A percentile compares a stretch with the other conserved stretches of the same genome.
Conservation (phyloP, 2,329 filamentous ascomycete species). For the Bipolaris victoriae region DNA sequence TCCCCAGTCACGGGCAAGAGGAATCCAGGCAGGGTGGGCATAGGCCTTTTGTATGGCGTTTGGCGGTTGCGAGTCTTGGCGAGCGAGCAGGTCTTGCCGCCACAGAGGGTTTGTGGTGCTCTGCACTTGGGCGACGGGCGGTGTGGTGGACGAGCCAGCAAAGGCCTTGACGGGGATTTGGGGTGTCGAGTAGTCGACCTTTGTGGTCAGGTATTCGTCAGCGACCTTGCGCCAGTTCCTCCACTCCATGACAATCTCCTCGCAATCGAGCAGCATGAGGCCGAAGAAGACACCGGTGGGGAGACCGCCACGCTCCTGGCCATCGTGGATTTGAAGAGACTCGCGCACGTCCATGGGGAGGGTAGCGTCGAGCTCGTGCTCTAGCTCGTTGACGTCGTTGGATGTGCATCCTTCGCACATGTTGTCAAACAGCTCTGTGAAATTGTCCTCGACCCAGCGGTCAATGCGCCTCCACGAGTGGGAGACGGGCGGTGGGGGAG, state of each 20-base stretch:
- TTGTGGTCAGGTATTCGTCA: conserved; percentile 77
- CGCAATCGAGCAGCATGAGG: conserved; percentile 94
- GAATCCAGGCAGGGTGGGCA: conserved; percentile 93
- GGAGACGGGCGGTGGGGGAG: conserved; percentile 82
- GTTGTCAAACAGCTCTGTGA: conserved; percentile 92
- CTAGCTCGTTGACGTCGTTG: conserved; percentile 96
- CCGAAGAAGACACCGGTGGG: conserved; percentile 94
- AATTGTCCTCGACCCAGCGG: conserved; percentile 91
- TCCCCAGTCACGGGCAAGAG: conserved; percentile 95
- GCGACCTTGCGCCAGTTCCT: conserved; percentile 95
- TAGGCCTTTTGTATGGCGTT: conserved; percentile 91
- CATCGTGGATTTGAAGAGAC: conserved; percentile 88
- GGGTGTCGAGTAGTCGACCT: conserved; percentile 62
- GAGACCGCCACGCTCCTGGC: conserved; percentile 90
- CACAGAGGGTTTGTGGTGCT: conserved; percentile 69
- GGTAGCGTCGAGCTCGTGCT: conserved; percentile 93
- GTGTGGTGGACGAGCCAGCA: conserved; percentile 73
- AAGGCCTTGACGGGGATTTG: conserved; percentile 73
- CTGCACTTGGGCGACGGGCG: conserved; percentile 60
- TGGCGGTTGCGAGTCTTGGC: conserved; percentile 86
- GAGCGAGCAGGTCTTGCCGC: conserved; percentile 82
- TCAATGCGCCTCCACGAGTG: conserved; percentile 97
- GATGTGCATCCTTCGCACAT: conserved; percentile 87
- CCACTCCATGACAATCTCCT: conserved; percentile 98
- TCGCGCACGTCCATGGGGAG: conserved; percentile 92